Evolutionary conservation across 345 rosid genomes (phyloP), one percentile per base, ranked within the genome.

Genomic region (Salix exigua): DNA sequence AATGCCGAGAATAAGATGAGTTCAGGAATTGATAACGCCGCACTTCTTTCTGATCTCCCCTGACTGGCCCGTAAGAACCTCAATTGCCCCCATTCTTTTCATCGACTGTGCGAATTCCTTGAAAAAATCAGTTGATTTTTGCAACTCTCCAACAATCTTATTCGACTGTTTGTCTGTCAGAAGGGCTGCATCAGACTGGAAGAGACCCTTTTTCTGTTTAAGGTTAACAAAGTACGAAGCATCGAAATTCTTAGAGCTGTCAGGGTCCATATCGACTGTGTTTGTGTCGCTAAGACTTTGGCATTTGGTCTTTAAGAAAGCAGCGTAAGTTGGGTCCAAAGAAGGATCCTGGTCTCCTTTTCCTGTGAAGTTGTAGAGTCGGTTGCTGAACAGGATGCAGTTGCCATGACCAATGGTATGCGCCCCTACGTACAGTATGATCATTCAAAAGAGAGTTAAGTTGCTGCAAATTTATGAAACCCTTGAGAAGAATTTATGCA

Each of bases 361-460:
- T 31, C 89, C 89, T 2, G 87, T 86, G 82, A 92, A 89, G 82
- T 87, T 90, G 89, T 88, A 92, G 23, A 90, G 87, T 37, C 91
- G 75, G 79, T 72, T 71, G 72, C 84, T 26, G 79, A 91, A 77
- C 25, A 74, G 31, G 28, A 73, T 83, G 82, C 91, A 80, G 66
- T 88, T 87, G 4, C 86, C 88, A 33, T 72, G 14, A 38, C 92
- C 92, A 42, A 89, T 75, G 6, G 90, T 88, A 80, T 90, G 92
- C 0, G 72, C 92, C n/a, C 94, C 91, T 87, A 50, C 55, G 31
- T 16, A 5, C 40, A 71, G 25, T 14, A 26, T 25, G 35, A n/a
- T n/a, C n/a, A n/a, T n/a, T n/a, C n/a, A n/a, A n/a, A n/a, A n/a
- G n/a, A n/a, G n/a, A n/a, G n/a, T n/a, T n/a, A n/a, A n/a, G n/a